Evolutionary conservation across 2,329 filamentous ascomycete species (phyloP), one percentile per base, ranked within the genome.

Genomic region (Fusarium burgessii): DNA sequence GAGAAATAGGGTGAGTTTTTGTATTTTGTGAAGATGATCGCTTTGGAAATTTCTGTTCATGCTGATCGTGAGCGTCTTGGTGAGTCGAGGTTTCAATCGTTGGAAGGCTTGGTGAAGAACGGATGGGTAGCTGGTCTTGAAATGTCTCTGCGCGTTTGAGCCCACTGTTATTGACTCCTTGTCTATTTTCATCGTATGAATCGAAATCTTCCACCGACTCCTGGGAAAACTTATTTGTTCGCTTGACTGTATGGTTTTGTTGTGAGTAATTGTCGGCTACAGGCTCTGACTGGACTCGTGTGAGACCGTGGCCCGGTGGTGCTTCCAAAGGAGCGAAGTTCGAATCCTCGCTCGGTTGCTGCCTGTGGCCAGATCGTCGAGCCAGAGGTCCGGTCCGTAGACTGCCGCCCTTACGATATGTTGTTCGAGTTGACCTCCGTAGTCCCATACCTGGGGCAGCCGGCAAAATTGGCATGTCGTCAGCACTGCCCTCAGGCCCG

Each of bases 391-490:
- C 92, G 72, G 91, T 93, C 54, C 92, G 91, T 68, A 97, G 80
- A 82, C 95, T 98, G 36, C 95, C 95, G 62, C 93, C 87, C 75
- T 90, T 93, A 75, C 95, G 87, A 80, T 98, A 98, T 29, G 93
- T 95, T 8, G 96, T 99, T 58, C 93, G 89, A 23, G 94, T 99
- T 15, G 96, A 98, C 68, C 96, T 89, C 74, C 96, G 92, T 51
- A 99, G 83, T 35, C 93, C 93, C 80, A 92, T 90, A 6, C 93
- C 93, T 2, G 90, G 90, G 23, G 92, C 90, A 62, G 92, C 88
- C 2, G 94, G 93, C 43, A 98, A 83, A 70, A 98, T 97, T 10
- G 95, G 94, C 83, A 92, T 91, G 78, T 98, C 95, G 42, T 93
- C 93, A 74, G 76, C 74, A 78, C 80, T 74, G 76, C 80, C 71